phyloP scores from a whole-genome alignment of 1,284 basidiomycete genomes.

The Prillingera fragicola region DNA sequence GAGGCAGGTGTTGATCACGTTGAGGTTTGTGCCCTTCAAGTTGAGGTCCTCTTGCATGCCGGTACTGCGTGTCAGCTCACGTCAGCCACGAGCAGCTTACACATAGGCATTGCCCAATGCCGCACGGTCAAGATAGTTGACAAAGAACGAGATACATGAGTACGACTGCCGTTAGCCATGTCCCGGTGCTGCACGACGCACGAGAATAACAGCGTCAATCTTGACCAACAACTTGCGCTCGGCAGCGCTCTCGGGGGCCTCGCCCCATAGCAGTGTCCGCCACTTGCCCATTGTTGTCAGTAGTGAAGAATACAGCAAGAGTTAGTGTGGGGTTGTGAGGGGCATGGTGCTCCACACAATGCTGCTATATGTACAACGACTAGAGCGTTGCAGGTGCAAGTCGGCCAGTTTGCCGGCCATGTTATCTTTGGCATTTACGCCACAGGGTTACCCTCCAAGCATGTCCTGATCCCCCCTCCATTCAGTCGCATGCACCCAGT shows the following conservation, averaged over 20 bases:
- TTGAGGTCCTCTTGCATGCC: slow-evolving; percentile 9
- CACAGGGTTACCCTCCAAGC: no score
- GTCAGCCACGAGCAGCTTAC: neutral
- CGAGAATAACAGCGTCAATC: slow-evolving; percentile 3
- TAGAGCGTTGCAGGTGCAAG: no score
- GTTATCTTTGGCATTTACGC: no score
- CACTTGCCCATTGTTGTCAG: neutral
- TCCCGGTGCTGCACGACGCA: neutral
- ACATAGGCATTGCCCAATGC: slow-evolving; percentile 1
- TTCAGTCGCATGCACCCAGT: no score
- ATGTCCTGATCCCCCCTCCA: no score
- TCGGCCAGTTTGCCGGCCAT: no score
- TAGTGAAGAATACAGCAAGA: no score
- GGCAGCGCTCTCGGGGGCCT: neutral
- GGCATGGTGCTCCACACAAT: no score
- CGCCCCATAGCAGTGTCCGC: slow-evolving; percentile 3
- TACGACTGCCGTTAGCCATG: neutral
- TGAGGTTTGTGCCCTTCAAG: slow-evolving; percentile 3
- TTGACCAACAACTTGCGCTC: slow-evolving; percentile 7
- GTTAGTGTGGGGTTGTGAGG: no score
- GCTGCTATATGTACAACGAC: no score
- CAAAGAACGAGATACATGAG: slow-evolving; percentile 4
- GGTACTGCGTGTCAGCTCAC: neutral
- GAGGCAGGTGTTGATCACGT: neutral
- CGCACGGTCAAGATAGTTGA: slow-evolving; percentile 5